Conservation (phyloP, 1,284 basidiomycete genomes). For the Austropuccinia psidii region DNA sequence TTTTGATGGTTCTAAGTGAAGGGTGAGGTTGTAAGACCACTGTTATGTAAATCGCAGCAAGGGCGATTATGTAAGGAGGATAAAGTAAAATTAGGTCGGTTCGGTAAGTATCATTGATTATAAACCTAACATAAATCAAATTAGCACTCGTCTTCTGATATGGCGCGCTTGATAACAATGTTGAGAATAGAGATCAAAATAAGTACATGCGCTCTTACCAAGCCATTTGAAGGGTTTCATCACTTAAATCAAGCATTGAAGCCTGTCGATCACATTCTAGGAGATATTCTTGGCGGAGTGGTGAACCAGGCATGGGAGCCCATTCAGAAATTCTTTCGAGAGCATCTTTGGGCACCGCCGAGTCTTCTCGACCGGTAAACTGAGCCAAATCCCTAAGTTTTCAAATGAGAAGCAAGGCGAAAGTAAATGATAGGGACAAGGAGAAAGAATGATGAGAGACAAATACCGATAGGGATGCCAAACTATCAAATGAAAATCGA, state of each 20-base stretch:
- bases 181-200: neutral
- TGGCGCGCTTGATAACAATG: neutral
- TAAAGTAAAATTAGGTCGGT: constrained; percentile 82
- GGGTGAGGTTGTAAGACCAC: constrained; percentile 40
- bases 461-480: constrained; percentile 85
- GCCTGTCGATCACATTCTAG: constrained; percentile 39
- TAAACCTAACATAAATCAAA: constrained; percentile 59
- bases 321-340: constrained; percentile 27
- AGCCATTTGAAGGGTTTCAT: constrained; percentile 51
- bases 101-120: constrained; percentile 92
- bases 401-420: neutral
- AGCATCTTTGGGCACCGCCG: constrained; percentile 25
- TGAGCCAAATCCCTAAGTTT: constrained; percentile 20
- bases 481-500: constrained; percentile 86
- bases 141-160: neutral
- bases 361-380: constrained; percentile 30
- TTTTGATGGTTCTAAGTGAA: constrained; percentile 14
- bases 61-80: constrained; percentile 86
- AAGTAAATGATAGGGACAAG: neutral
- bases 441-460: constrained; percentile 62
- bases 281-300: constrained; percentile 23
- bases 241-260: constrained; percentile 51
- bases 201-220: constrained; percentile 48
- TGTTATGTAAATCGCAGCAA: constrained; percentile 74
- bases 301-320: neutral